Conservation (phyloP, 768 basidiomycete species). For the Rhodotorula graminis region DNA sequence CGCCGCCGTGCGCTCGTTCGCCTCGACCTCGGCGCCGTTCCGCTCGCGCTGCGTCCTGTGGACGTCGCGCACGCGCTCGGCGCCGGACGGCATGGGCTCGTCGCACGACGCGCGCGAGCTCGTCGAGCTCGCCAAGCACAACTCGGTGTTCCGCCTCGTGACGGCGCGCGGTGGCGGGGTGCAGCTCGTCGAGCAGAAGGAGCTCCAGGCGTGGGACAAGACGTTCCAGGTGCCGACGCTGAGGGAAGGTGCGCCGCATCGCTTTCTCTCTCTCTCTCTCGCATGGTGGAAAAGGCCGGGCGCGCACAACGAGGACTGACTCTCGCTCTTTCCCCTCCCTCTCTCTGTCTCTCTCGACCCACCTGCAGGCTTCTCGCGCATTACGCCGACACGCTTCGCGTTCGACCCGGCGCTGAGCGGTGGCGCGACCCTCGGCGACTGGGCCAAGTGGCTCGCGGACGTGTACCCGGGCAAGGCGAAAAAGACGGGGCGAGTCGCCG, state of each 20-base stretch:
- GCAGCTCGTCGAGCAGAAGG: background rate
- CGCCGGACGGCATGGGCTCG: no score
- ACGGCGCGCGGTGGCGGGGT: no score
- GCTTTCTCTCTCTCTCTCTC: background rate
- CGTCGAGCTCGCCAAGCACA: constrained; percentile 2
- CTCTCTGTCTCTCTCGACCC: background rate
- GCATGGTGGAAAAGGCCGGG: no score
- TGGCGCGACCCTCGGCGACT: background rate
- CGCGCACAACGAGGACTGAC: no score
- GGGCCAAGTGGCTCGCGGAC: background rate
- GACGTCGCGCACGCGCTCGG: background rate
- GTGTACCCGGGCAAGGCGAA: constrained; percentile 6
- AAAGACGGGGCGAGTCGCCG: background rate
- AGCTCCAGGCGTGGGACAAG: background rate
- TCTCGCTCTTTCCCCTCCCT: no score
- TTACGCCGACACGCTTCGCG: background rate
- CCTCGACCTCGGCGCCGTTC: background rate
- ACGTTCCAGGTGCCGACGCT: background rate
- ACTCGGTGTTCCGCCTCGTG: background rate
- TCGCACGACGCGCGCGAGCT: background rate
- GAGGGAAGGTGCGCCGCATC: background rate
- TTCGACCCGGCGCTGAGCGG: background rate
- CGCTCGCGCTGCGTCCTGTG: background rate
- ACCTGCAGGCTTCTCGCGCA: background rate
- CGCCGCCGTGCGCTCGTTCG: background rate